Percentiles rank a stretch among this genome's conserved stretches.
Evolutionary conservation across 306 rosid species (phyloP).

Genomic region (Mimosa bimucronata): DNA sequence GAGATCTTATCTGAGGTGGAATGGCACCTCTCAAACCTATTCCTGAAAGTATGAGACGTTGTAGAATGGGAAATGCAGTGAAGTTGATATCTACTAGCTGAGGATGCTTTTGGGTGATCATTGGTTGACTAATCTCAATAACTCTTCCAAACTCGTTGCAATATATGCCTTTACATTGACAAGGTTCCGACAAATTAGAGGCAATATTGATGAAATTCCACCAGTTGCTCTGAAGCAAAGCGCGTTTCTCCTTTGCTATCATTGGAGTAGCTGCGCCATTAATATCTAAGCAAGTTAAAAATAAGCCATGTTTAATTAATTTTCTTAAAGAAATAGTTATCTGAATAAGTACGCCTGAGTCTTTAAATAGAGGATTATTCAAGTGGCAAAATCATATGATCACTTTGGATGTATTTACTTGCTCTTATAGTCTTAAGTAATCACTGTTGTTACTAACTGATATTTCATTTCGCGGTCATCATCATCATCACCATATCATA

Average conservation of each 20-base stretch:
- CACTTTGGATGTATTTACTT: too few relatives aligned
- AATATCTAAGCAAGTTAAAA: too few relatives aligned
- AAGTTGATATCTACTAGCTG: background rate
- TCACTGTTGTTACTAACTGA: too few relatives aligned
- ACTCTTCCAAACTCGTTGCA: background rate
- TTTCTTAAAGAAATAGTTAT: too few relatives aligned
- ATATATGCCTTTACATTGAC: background rate
- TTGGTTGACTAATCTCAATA: background rate
- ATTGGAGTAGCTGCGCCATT: background rate
- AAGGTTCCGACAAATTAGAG: background rate
- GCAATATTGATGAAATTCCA: background rate
- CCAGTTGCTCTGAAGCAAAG: background rate
- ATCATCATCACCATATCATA: too few relatives aligned
- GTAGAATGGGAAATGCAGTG: background rate
- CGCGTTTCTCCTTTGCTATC: background rate
- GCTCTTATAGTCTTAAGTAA: too few relatives aligned
- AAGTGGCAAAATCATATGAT: too few relatives aligned
- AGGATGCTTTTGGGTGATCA: too few relatives aligned
- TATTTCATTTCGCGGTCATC: too few relatives aligned
- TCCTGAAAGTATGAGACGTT: background rate
- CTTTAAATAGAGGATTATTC: too few relatives aligned
- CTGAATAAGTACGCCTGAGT: too few relatives aligned
- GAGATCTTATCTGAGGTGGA: background rate
- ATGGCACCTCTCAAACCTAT: background rate
- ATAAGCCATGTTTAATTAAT: too few relatives aligned